phyloP scores from a whole-genome alignment of 768 basidiomycete species.

The Amanita pallidorosea region DNA sequence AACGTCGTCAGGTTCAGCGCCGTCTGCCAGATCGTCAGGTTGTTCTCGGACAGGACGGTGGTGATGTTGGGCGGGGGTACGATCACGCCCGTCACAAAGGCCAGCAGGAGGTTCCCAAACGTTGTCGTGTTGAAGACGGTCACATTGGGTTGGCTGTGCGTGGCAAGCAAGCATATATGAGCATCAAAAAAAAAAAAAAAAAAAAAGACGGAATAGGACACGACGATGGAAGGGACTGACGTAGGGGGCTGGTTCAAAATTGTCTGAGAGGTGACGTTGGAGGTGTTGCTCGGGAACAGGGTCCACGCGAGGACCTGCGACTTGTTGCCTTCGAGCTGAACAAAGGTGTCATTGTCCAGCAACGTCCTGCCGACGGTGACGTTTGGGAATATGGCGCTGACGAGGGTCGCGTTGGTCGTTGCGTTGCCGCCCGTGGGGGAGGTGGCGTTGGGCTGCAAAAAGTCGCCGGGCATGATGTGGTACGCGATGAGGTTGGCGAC shows the following conservation, averaged over 20 bases:
- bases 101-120: constrained; percentile 29
- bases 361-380: constrained; percentile 56
- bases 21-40: constrained; percentile 29
- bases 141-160: constrained; percentile 3
- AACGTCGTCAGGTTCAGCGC: constrained; percentile 16
- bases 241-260: constrained; percentile 31
- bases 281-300: not conserved
- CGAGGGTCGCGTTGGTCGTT: constrained; percentile 14
- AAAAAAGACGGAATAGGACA: no score
- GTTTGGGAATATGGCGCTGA: constrained; percentile 37
- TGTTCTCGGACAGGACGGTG: constrained; percentile 27
- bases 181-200: no score
- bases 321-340: constrained; percentile 46
- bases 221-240: constrained; percentile 6
- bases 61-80: constrained; percentile 38
- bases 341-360: constrained; percentile 36
- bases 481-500: constrained; percentile 8
- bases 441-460: constrained; percentile 3
- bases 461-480: constrained; percentile 7
- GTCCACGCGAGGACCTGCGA: constrained; percentile 47
- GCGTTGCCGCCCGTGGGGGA: constrained; percentile 2
- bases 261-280: constrained; percentile 7
- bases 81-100: constrained; percentile 41
- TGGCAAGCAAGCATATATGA: no score
- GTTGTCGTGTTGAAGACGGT: constrained; percentile 28